Evolutionary conservation across 2,329 filamentous ascomycete genomes (phyloP), one percentile per base, ranked within the genome.

Genomic region (Cadophora gregata): DNA sequence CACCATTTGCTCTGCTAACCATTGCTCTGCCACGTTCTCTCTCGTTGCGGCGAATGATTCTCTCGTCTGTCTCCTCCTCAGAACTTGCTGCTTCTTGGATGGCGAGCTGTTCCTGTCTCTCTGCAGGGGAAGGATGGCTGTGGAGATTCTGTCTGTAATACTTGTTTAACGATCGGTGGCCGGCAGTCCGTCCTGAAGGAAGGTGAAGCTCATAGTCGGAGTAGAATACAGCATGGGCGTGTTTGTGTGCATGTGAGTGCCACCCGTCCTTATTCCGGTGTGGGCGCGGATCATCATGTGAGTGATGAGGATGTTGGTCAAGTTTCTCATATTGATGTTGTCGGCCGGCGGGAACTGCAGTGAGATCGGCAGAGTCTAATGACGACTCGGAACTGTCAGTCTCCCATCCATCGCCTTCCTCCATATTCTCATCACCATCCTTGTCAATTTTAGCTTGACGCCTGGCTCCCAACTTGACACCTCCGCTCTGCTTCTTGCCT

Each of bases 71-170:
- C 56, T 77, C 74, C 29, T 82, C 80, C 45, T 84, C 83, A 50
- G 82, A 80, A 25, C 82, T 81, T 64, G 79, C 78, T 62, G 78
- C 79, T 21, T 80, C 80, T 69, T 90, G 85, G 66, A 92, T 86
- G 5, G 88, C 85, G 67, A 90, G 83, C 73, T 88, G 88, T 72
- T 90, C 85, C 65, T 87, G 84, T 63, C 92, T 90, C 80, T 97
- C 93, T 66, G 91, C 90, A 0, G 89, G 81, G 2, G 91, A 89
- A 1, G 93, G 93, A 78, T 97, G 90, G 78, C 88, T 92, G 79
- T 91, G 89, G 51, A 99, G 84, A 80, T 98, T 98, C 81, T 99
- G 96, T 67, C 93, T 90, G 82, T 89, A 99, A 81, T 98, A 98
- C 72, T 87, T 89, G 76, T 92, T 90, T 63, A 97, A 81, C 8